Evolutionary conservation across 495 filamentous ascomycete genomes (phyloP).

Genomic region (Hypomontagnella submonticulosa): DNA sequence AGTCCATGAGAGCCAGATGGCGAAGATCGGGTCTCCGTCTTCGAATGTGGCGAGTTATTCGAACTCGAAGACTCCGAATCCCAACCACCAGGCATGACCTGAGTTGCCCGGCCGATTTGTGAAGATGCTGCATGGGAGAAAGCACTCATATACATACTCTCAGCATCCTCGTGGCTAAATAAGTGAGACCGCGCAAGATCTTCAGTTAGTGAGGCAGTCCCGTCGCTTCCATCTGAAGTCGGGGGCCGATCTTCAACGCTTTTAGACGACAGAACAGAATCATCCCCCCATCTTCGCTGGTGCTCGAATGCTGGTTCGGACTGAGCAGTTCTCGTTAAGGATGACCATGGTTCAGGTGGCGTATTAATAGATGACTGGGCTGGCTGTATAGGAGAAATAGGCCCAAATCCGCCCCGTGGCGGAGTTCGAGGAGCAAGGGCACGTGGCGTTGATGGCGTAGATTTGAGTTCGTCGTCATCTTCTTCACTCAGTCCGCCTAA

Average conservation of each 20-base stretch:
- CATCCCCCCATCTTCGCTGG: conserved; percentile 37
- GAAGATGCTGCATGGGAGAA: conserved; percentile 56
- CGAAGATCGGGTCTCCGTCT: neutral
- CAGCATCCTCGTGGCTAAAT: conserved; percentile 90
- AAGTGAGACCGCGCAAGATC: conserved; percentile 77
- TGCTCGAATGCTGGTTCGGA: conserved; percentile 54
- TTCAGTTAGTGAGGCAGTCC: conserved; percentile 44
- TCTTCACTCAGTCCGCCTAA: conserved; percentile 41
- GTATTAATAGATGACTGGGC: conserved; percentile 50
- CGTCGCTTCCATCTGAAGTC: conserved; percentile 43
- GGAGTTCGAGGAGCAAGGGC: conserved; percentile 43
- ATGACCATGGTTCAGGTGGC: conserved; percentile 44
- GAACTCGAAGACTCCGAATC: conserved; percentile 51
- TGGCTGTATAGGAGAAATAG: conserved; percentile 30
- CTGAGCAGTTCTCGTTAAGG: conserved; percentile 43
- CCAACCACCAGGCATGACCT: conserved; percentile 70
- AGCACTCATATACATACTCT: conserved; percentile 91
- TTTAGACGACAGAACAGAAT: conserved; percentile 32
- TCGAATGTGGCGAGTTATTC: conserved; percentile 28
- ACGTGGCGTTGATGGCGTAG: conserved; percentile 58
- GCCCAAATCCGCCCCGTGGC: conserved; percentile 14
- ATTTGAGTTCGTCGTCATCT: conserved; percentile 46
- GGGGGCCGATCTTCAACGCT: conserved; percentile 35
- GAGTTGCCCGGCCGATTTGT: conserved; percentile 49
- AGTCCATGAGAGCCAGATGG: neutral